Conservation (phyloP, 345 rosid genomes). For the Garcia nutans region DNA sequence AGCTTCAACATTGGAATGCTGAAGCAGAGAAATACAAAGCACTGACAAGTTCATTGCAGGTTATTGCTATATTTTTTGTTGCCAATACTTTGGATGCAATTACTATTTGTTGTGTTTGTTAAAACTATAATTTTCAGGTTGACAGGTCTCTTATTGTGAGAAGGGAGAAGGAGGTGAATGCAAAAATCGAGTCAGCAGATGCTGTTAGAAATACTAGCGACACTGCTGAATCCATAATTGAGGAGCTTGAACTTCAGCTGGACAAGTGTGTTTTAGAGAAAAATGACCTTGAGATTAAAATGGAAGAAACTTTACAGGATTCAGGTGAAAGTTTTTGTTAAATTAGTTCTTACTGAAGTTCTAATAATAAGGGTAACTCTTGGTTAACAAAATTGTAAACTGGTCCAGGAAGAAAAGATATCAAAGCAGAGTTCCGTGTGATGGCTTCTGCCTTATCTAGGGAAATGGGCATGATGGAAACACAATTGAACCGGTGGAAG, state of each 20-base stretch:
- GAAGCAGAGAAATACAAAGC: constrained; percentile 69
- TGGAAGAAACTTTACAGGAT: constrained; percentile 84
- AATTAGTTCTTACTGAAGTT: not conserved
- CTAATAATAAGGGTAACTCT: constrained; percentile 15
- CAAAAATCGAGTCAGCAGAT: constrained; percentile 63
- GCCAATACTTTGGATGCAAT: constrained; percentile 18
- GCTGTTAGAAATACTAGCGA: constrained; percentile 53
- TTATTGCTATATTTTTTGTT: constrained; percentile 34
- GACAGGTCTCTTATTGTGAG: constrained; percentile 67
- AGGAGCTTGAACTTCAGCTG: constrained; percentile 68
- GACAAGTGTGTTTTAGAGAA: constrained; percentile 71
- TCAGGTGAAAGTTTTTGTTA: constrained; percentile 35
- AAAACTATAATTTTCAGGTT: constrained; percentile 52
- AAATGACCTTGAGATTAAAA: constrained; percentile 81
- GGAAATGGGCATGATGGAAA: constrained; percentile 94
- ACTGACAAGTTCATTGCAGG: constrained; percentile 69
- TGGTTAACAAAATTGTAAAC: constrained; percentile 16
- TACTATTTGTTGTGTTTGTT: constrained; percentile 18
- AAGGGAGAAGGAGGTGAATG: constrained; percentile 76
- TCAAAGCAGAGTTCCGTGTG: constrained; percentile 73
- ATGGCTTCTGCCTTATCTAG: constrained; percentile 94
- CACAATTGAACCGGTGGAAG: constrained; percentile 89
- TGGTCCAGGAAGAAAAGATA: constrained; percentile 77
- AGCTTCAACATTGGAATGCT: constrained; percentile 72
- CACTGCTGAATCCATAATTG: constrained; percentile 53